Conservation (phyloP, 2,329 filamentous ascomycete genomes). For the Xylaria sp. region DNA sequence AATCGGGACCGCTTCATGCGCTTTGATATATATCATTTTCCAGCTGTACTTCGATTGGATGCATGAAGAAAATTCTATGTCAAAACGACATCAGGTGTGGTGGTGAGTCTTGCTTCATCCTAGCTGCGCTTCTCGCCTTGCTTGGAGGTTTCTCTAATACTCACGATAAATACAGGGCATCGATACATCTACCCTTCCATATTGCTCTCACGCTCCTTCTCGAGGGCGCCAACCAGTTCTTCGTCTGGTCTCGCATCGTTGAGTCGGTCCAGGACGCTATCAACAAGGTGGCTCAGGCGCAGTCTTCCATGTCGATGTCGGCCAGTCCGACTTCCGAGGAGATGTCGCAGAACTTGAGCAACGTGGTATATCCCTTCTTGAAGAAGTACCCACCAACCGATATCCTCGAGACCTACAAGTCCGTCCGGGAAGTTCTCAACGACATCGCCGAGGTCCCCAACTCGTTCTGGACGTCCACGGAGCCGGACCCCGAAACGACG, state of each 20-base stretch:
- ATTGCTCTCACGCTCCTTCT: constrained; percentile 65
- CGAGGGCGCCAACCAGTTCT: constrained; percentile 63
- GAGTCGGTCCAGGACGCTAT: constrained; percentile 23
- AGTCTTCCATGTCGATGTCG: background rate
- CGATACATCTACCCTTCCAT: constrained; percentile 65
- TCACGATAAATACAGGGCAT: constrained; percentile 42
- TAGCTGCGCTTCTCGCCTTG: background rate
- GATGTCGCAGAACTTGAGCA: constrained; percentile 19
- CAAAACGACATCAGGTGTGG: constrained; percentile 60
- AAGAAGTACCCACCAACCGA: constrained; percentile 35
- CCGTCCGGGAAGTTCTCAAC: constrained; percentile 19
- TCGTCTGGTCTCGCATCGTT: constrained; percentile 46
- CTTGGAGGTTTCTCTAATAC: background rate
- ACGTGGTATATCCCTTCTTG: constrained; percentile 30
- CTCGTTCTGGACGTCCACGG: constrained; percentile 24
- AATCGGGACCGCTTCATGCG: constrained; percentile 42
- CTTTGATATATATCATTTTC: constrained; percentile 50
- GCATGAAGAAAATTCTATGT: constrained; percentile 59
- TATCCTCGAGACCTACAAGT: constrained; percentile 20
- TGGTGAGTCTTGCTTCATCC: constrained; percentile 33
- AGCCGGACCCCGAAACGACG: constrained; percentile 3
- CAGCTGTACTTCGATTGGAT: constrained; percentile 63
- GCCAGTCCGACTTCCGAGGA: constrained; percentile 18
- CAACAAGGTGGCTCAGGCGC: constrained; percentile 10
- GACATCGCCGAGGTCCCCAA: constrained; percentile 25